Evolutionary conservation across 2,329 filamentous ascomycete species (phyloP), one percentile per base, ranked within the genome.

Genomic region (Pleochaeta shiraiana): DNA sequence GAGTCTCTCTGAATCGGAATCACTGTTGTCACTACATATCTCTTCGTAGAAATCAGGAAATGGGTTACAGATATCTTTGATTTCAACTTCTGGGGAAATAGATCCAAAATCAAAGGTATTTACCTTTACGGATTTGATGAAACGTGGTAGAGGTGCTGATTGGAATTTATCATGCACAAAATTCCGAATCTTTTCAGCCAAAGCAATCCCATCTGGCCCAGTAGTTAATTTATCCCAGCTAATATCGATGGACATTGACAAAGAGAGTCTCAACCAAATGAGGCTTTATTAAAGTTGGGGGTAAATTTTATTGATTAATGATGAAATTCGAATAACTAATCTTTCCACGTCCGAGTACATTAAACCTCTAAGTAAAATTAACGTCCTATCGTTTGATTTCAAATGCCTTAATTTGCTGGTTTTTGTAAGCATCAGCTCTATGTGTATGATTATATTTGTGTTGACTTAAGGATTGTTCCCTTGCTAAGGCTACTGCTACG

Each of bases 91-190:
- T 1, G 93, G 93, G 45, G 88, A 80, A 62, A 92, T 84, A 31
- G 79, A 83, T 60, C 93, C 93, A 74, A 98, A 96, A 68, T 92
- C 86, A 75, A 98, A 98, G 67, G 88, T 86, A 74, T 96, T 91
- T 47, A 96, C 91, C 64, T 90, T 87, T 70, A 98, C 93, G 30
- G 90, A 93, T 72, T 93, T 91, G 76, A 98, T 96, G 80, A 98
- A 96, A 71, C 90, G 88, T 66, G 93, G 93, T 59, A 98, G 81
- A 30, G 87, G 82, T 68, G 97, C 86, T 67, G 90, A 84, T 76
- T 98, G 93, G 76, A 98, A 98, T 72, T 91, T 93, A 73, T 90
- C 86, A 76, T 98, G 90, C 70, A 98, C 88, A 76, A 98, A 98
- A 71, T 85, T 84, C 68, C 92, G 88, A 75, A 98, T 95, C 67